Evolutionary conservation across 2,329 filamentous ascomycete species (phyloP), one percentile per base, ranked within the genome.

Genomic region (Venturia nashicola): DNA sequence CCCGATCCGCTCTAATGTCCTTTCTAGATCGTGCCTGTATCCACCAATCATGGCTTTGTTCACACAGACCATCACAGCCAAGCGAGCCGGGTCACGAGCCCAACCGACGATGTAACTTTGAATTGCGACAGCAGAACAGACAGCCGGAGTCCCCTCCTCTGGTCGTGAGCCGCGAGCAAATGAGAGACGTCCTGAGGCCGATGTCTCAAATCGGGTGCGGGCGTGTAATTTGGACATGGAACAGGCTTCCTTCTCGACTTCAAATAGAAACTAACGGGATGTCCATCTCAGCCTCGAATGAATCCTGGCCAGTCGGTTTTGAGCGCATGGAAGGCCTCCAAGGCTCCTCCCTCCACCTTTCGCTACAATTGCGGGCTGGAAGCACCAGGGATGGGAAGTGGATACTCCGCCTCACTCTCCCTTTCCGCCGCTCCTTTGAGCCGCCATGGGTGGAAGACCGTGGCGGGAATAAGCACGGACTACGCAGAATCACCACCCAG

Each of bases 391-490:
- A 27, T 27, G 27, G 27, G 4, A 4, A 27, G 48, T 55, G 48
- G 48, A 36, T 36, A 9, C 51, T 57, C 51, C 51, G 51, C 51
- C 51, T 57, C 51, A 57, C 51, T 57, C 51, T 51, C 27, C 27
- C 51, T 20, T 16, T 57, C 51, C 32, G 51, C 51, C 36, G 51
- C 16, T 8, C 51, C n/a, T n/a, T 32, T 57, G 32, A 5, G 32
- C 32, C 23, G 14, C 23, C 23, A 34, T 36, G 51, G 51, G 51
- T 36, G 51, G 51, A 57, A 36, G 48, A 34, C 48, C 16, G 48
- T 55, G 27, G 48, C 48, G 48, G 48, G 48, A 55, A 55, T 55
- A 55, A 55, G 48, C 48, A 55, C 20, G n/a, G n/a, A n/a, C n/a
- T n/a, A n/a, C n/a, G n/a, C n/a, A n/a, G n/a, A n/a, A n/a, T n/a